These are phyloP conservation scores for Fibroporia radiculosa DNA, from an alignment of 768 basidiomycete species.

Conservation along the genomic window DNA sequence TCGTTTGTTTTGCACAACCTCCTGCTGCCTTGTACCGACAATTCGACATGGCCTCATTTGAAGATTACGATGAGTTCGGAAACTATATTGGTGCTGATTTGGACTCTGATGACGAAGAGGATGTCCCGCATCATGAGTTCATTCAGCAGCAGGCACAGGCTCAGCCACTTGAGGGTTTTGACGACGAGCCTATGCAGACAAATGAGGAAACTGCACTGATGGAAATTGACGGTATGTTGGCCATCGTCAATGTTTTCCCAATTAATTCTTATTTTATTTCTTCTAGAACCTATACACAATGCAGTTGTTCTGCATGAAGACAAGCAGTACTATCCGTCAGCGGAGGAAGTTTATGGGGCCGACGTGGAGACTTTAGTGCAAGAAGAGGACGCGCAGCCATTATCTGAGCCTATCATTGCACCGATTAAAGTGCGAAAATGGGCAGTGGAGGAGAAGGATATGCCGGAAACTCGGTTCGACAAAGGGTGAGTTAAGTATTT, in stretches of 20 bases:
- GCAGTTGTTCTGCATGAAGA: slow-evolving; percentile 92
- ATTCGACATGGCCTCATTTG: slow-evolving; percentile 44
- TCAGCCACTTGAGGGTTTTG: slow-evolving; percentile 74
- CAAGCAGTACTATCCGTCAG: slow-evolving; percentile 96
- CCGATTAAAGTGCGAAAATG: slow-evolving; percentile 94
- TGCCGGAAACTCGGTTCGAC: slow-evolving; percentile 96
- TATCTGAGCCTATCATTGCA: slow-evolving; percentile 91
- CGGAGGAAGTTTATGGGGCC: slow-evolving; percentile 83
- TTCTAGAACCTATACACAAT: slow-evolving; percentile 64
- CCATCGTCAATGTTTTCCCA: not conserved
- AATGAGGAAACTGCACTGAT: slow-evolving; percentile 60
- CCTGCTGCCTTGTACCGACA: not conserved
- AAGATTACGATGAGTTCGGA: slow-evolving; percentile 91
- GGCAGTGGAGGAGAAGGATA: slow-evolving; percentile 89
- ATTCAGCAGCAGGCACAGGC: slow-evolving; percentile 24
- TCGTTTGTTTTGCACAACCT: not conserved
- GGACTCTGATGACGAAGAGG: slow-evolving; percentile 77
- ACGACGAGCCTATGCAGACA: slow-evolving; percentile 49
- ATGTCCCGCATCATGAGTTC: slow-evolving; percentile 42
- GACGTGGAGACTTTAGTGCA: slow-evolving; percentile 96
- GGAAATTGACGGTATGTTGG: slow-evolving; percentile 70
- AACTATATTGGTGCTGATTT: slow-evolving; percentile 97
- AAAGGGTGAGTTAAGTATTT: slow-evolving; percentile 64
- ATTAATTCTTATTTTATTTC: not conserved
- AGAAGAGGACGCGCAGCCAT: slow-evolving; percentile 95